A percentile compares a stretch with the other conserved stretches of the same genome.
These are phyloP conservation scores for Coemansia sp. DNA, from an alignment of 192 early-diverging fungal species.

Conservation along the genomic window DNA sequence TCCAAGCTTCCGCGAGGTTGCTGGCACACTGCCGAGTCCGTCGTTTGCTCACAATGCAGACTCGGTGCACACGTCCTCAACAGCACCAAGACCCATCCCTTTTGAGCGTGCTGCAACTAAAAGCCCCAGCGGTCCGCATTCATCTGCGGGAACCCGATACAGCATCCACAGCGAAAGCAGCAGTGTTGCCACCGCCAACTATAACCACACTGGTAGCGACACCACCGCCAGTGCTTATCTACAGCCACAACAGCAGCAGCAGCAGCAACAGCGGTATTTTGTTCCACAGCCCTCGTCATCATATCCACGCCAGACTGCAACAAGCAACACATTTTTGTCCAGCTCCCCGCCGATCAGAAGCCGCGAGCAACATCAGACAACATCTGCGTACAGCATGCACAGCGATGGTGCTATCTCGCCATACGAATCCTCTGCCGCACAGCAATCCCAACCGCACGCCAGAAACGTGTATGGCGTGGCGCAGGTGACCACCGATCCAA, in stretches of 20 bases:
- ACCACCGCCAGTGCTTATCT: neutral
- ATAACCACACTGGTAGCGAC: neutral
- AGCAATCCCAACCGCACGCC: conserved; percentile 16
- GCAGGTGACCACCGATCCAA: conserved; percentile 27
- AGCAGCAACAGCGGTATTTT: conserved; percentile 14
- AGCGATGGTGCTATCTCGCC: conserved; percentile 10
- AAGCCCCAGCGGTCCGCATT: conserved; percentile 11
- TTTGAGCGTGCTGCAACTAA: conserved; percentile 13
- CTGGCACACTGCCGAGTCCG: conserved; percentile 34
- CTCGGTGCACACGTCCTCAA: neutral
- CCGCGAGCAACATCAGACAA: conserved; percentile 7
- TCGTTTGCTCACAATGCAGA: conserved; percentile 2
- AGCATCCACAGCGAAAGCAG: conserved; percentile 19
- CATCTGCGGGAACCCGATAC: conserved; percentile 9
- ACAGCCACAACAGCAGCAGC: conserved; percentile 8
- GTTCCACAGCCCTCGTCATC: conserved; percentile 5
- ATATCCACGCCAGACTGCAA: conserved; percentile 2
- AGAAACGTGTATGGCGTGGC: conserved; percentile 43
- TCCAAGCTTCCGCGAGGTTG: conserved; percentile 47
- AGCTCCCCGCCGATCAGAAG: conserved; percentile 1
- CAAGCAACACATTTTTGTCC: neutral
- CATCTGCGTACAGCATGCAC: conserved; percentile 10
- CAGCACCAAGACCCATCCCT: conserved; percentile 35
- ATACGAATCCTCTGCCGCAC: conserved; percentile 5
- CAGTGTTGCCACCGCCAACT: neutral